Evolutionary conservation across 1,284 basidiomycete species (phyloP).

Genomic region (Leccinum subrobustum): DNA sequence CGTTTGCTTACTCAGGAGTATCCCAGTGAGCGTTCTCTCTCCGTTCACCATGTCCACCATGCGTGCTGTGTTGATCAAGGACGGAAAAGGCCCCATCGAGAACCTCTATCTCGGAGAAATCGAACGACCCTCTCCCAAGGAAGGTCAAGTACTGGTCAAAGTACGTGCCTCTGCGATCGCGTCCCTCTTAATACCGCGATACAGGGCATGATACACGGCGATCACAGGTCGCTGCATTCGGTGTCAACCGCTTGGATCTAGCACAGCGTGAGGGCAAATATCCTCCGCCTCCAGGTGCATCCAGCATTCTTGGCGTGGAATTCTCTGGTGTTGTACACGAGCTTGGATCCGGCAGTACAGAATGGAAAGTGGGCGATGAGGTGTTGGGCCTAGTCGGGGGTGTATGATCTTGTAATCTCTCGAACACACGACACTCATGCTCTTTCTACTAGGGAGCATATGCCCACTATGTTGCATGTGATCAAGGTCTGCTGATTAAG

Average conservation of each 20-base stretch:
- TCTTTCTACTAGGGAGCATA: slow-evolving; percentile 72
- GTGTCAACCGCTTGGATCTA: slow-evolving; percentile 88
- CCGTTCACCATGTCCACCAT: slow-evolving; percentile 42
- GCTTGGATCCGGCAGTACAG: slow-evolving; percentile 51
- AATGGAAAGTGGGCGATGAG: slow-evolving; percentile 77
- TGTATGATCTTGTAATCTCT: slow-evolving; percentile 34
- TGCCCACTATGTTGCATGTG: slow-evolving; percentile 81
- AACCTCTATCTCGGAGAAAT: slow-evolving; percentile 80
- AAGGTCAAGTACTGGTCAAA: slow-evolving; percentile 76
- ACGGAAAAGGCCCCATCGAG: slow-evolving; percentile 74
- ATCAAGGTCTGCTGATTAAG: slow-evolving; percentile 65
- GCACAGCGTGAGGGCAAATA: slow-evolving; percentile 76
- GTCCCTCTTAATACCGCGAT: not conserved
- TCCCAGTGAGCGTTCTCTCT: not conserved
- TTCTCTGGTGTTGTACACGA: slow-evolving; percentile 77
- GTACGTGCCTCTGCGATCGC: slow-evolving; percentile 37
- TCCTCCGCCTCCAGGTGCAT: slow-evolving; percentile 76
- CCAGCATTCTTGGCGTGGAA: slow-evolving; percentile 86
- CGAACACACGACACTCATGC: slow-evolving; percentile 8
- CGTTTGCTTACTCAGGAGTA: not conserved
- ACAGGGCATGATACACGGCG: not conserved
- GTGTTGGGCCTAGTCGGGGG: slow-evolving; percentile 82
- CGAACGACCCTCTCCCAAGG: slow-evolving; percentile 54
- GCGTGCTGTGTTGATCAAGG: slow-evolving; percentile 83
- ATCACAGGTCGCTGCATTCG: slow-evolving; percentile 72